Evolutionary conservation across 345 rosid species (phyloP).

Genomic region (Eucalyptus pauciflora): DNA sequence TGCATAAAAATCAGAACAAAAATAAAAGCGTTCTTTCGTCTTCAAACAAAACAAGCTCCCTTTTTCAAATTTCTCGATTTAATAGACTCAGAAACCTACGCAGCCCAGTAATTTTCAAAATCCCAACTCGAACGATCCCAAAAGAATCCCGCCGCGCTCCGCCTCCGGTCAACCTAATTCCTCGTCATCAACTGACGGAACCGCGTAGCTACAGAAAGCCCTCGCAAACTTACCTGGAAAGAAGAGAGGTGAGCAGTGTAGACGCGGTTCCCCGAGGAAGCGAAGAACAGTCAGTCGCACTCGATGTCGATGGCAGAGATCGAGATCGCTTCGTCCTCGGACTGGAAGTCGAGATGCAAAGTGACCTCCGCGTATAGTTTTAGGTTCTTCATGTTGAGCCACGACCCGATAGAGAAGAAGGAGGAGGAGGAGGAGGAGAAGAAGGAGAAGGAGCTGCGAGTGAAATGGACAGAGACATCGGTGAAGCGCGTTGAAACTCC

Average conservation of each 20-base stretch:
- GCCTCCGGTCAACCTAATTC: too few relatives aligned
- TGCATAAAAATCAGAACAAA: too few relatives aligned
- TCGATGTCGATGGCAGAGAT: slow-evolving; percentile 76
- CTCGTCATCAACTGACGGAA: too few relatives aligned
- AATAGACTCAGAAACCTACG: too few relatives aligned
- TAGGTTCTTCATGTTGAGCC: slow-evolving; percentile 51
- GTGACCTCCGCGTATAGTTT: slow-evolving; percentile 58
- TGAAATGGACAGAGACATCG: neutral
- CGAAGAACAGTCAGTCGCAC: slow-evolving; percentile 78
- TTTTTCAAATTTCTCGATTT: too few relatives aligned
- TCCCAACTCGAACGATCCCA: too few relatives aligned
- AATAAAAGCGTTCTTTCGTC: too few relatives aligned
- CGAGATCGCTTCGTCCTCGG: slow-evolving; percentile 32
- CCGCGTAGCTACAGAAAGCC: too few relatives aligned
- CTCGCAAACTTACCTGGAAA: slow-evolving; percentile 30
- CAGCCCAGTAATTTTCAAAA: too few relatives aligned
- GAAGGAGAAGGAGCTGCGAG: neutral
- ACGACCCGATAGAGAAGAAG: neutral
- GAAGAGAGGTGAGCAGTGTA: slow-evolving; percentile 54
- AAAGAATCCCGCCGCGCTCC: too few relatives aligned
- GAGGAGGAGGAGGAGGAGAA: too few relatives aligned
- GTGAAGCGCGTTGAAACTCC: neutral
- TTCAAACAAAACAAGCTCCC: too few relatives aligned
- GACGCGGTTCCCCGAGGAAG: slow-evolving; percentile 51
- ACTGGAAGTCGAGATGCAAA: slow-evolving; percentile 42